Evolutionary conservation across 495 filamentous ascomycete genomes (phyloP).

Genomic region (Aspergillus cavernicola): DNA sequence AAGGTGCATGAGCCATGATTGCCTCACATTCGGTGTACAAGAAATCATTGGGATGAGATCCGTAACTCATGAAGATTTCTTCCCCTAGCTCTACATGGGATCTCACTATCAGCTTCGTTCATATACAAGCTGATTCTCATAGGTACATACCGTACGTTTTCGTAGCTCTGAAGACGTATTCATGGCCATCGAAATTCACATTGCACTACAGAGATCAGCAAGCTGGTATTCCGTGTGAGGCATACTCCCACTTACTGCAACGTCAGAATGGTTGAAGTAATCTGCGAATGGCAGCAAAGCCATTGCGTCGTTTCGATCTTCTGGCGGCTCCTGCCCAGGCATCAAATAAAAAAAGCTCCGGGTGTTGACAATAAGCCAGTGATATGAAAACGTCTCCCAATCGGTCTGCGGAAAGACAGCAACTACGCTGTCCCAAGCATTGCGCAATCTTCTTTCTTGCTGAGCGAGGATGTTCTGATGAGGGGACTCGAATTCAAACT

Average conservation of each 20-base stretch:
- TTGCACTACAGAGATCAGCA: slow-evolving; percentile 45
- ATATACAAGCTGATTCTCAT: not conserved
- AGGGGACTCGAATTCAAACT: slow-evolving; percentile 30
- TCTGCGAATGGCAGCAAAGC: slow-evolving; percentile 81
- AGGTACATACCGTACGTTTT: slow-evolving; percentile 49
- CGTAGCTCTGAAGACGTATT: slow-evolving; percentile 58
- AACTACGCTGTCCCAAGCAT: slow-evolving; percentile 55
- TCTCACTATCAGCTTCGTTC: not conserved
- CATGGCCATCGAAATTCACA: slow-evolving; percentile 53
- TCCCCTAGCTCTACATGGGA: slow-evolving; percentile 48
- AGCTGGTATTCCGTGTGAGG: not conserved
- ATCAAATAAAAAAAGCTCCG: slow-evolving; percentile 74
- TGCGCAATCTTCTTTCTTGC: slow-evolving; percentile 59
- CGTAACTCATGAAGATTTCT: slow-evolving; percentile 79
- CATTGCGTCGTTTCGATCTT: slow-evolving; percentile 65
- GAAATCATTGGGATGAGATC: slow-evolving; percentile 75
- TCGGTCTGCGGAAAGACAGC: slow-evolving; percentile 50
- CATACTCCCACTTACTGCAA: slow-evolving; percentile 38
- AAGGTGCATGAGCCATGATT: not conserved
- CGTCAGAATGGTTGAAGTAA: slow-evolving; percentile 77
- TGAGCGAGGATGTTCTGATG: slow-evolving; percentile 53
- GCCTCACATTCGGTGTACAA: slow-evolving; percentile 68
- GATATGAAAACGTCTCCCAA: slow-evolving; percentile 57
- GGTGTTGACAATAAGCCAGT: slow-evolving; percentile 82
- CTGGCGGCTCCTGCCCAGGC: slow-evolving; percentile 45